Evolutionary conservation across 345 rosid genomes (phyloP), one percentile per base, ranked within the genome.

Genomic region (Anacardium occidentale): DNA sequence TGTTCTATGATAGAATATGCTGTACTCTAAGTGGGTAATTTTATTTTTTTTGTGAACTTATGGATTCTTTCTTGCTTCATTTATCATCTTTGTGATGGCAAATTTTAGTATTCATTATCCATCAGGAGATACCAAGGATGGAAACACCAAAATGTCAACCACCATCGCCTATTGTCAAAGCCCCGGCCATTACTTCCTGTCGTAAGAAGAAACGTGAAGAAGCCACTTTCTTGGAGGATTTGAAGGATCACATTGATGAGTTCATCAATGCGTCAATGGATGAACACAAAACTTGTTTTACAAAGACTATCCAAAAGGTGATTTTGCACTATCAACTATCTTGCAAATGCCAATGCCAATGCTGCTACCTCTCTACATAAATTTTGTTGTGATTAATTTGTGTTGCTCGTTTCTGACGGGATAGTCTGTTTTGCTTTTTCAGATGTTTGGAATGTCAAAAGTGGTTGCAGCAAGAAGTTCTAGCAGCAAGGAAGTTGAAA

Each of bases 171-270:
- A 65, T 51, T 69, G 58, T 51, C 47, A 56, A 76, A 10, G 67
- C 70, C 34, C 81, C 89, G 4, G 85, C 78, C 5, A 73, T 67
- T 65, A 6, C 83, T 64, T 86, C 98, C 26, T 92, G 95, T 65
- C 83, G 95, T 29, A 88, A 71, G 88, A 92, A 85, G 82, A 88
- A 77, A 66, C 92, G 56, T 34, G 97, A 90, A 0, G 85, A 90
- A 37, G 90, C 92, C 13, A 81, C 86, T 57, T 94, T 94, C 76
- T 42, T 89, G 61, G 93, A 90, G 78, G 98, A 92, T 73, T 64
- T 92, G 14, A 94, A 87, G 81, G 91, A 84, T 77, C 97, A 94
- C 82, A 85, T 94, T 11, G 97, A 90, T 75, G 98, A 92, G 73
- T 92, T 92, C 77, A 75, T 94, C 11, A 64, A 84, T 76, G 93